Base-by-base conservation (phyloP, 2,329 filamentous ascomycete genomes). In the Shiraia bambusicola region DNA sequence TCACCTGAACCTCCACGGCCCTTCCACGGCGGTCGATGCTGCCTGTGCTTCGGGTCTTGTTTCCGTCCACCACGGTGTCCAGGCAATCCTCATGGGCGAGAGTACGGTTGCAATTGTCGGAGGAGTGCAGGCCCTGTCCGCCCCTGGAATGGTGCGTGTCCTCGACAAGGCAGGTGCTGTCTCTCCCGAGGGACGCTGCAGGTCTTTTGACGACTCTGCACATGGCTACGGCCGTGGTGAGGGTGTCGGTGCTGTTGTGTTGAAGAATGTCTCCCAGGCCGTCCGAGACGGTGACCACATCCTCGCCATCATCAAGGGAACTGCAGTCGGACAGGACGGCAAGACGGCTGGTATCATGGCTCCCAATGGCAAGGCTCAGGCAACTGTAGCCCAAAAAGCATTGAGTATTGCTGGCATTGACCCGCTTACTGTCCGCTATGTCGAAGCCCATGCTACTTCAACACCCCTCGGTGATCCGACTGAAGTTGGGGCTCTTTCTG, bases 201-300 rank as follows among this genome's bases (percentile, higher is more conserved):
- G 51, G 34, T 65, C 61, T 25, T 72, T 66, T 44, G 82, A 83
- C 52, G 61, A 71, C 13, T 70, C 72, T 2, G 83, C 80, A 14
- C 78, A 80, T 43, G 84, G 83, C 1, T 87, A 86, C 54, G 81
- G 77, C 0, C 73, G 82, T 24, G 83, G 82, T 1, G 83, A 87
- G 54, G 83, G 82, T 0, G 71, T 79, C 10, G 52, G 39, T 3
- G 49, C 53, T 12, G 32, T 69, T 4, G 40, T 68, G 19, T 47
- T 69, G 2, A 69, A 68, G 37, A 45, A 38, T 6, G 37, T 80
- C 1, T 66, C 72, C 11, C 70, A 76, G 52, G 80, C 80, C 3
- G 45, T 75, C 4, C 28, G 38, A 7, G 59, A 66, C 39, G 45
- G 50, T 9, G 63, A 69, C 31, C 50, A 61, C 16, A 65, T 69